Base-by-base conservation (phyloP, 768 basidiomycete genomes). In the Lactarius pseudohatsudake region DNA sequence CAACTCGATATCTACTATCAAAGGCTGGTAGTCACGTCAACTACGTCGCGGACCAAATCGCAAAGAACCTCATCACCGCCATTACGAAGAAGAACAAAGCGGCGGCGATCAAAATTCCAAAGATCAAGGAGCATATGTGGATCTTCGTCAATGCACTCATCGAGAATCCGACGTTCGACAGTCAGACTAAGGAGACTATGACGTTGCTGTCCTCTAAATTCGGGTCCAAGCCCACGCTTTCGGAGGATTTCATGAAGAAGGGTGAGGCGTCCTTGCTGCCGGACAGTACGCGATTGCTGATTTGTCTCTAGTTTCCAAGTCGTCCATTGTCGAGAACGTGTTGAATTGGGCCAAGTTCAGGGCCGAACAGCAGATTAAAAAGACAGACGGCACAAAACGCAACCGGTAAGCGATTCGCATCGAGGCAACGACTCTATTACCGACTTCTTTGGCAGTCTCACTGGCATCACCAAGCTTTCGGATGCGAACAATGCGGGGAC, bases 111-210 rank as follows among this genome's bases (percentile, higher is more conserved):
- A 98, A 98, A 76, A 84, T 92, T 18, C 85, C 88, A 61, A 94
- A 97, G 78, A 89, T 98, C 79, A 96, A 94, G 82, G 95, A 90
- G 73, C 96, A 99, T 75, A 94, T 99, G 88, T 96, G 93, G 94
- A 84, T 99, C 62, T 99, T 98, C 73, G 88, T 99, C 74, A 98
- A 98, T 73, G 87, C 93, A 16, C 81, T 97, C 67, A 89, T 99
- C 70, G 96, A 96, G 79, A 99, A 99, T 74, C 96, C 97, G 10
- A 93, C 94, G 1, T 99, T 99, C 77, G 96, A 99, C 82, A 95
- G 93, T 82, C 97, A 99, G 77, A 98, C 97, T 43, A 99, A 99
- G 80, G 97, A 99, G 76, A 91, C 88, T 4, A 79, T 99, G 70
- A 98, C 96, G 1, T 79, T 98, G 55, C 87, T 89, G 3, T 79